These are phyloP conservation scores for Pichia eremophila DNA, from an alignment of 805 yeast genomes.

Conservation along the genomic window DNA sequence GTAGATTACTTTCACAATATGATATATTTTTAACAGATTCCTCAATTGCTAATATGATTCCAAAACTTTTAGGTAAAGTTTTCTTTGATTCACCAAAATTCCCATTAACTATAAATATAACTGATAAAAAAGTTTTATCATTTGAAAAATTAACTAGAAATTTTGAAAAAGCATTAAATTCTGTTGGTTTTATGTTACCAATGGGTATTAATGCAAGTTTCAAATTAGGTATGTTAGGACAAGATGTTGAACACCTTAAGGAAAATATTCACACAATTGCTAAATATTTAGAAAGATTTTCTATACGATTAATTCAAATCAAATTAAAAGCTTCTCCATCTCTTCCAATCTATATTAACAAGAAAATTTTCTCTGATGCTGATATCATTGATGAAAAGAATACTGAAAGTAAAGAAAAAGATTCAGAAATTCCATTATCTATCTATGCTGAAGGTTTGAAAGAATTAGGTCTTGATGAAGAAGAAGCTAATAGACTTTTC, in stretches of 20 bases:
- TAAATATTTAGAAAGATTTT: conserved; percentile 32
- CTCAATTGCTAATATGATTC: conserved; percentile 67
- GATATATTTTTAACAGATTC: conserved; percentile 84
- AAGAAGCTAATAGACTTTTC: conserved; percentile 51
- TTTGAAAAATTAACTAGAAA: conserved; percentile 46
- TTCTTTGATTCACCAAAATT: conserved; percentile 56
- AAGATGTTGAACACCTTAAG: conserved; percentile 39
- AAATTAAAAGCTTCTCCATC: conserved; percentile 72
- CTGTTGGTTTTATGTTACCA: conserved; percentile 59
- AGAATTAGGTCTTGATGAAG: conserved; percentile 72
- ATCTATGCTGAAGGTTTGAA: conserved; percentile 68
- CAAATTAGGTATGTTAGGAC: conserved; percentile 51
- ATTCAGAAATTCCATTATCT: conserved; percentile 34
- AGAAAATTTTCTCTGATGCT: conserved; percentile 37
- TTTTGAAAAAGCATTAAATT: conserved; percentile 45
- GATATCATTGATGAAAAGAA: conserved; percentile 31
- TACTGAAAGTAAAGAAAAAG: conserved; percentile 19
- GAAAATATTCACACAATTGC: conserved; percentile 54
- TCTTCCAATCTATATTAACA: conserved; percentile 70
- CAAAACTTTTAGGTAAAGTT: conserved; percentile 71
- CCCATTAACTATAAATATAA: conserved; percentile 52
- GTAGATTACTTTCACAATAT: conserved; percentile 58
- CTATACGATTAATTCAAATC: conserved; percentile 49
- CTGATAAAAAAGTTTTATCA: conserved; percentile 25
- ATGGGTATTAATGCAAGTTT: conserved; percentile 61